Evolutionary conservation across 2,329 filamentous ascomycete species (phyloP).

Genomic region (Cladosporium cucumerinum): DNA sequence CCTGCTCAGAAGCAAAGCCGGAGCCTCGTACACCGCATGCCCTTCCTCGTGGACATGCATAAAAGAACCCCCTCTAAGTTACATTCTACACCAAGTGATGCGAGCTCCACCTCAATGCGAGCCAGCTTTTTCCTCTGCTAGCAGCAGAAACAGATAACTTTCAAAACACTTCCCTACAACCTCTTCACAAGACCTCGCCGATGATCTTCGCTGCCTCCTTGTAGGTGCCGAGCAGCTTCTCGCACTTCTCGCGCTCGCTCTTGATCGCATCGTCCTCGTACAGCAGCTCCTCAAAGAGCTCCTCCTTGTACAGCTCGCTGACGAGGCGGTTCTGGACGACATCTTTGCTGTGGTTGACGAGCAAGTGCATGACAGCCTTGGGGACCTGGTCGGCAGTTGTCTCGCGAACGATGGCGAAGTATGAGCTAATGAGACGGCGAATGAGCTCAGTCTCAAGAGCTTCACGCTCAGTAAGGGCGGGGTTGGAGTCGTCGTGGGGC

Average conservation of each 20-base stretch:
- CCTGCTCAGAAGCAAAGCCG: not conserved
- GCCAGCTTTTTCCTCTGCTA: not conserved
- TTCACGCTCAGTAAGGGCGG: constrained; percentile 89
- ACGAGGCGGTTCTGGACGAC: constrained; percentile 96
- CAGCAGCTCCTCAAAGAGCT: constrained; percentile 83
- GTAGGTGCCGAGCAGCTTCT: constrained; percentile 91
- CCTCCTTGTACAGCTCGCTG: constrained; percentile 90
- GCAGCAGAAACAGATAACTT: not conserved
- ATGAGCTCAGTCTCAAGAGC: constrained; percentile 97
- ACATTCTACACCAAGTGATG: constrained; percentile 1
- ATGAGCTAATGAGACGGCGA: constrained; percentile 90
- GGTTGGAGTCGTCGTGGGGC: constrained; percentile 35
- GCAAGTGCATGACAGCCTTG: constrained; percentile 96
- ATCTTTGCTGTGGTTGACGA: constrained; percentile 98
- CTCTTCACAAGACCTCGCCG: constrained; percentile 78
- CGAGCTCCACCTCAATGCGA: not conserved
- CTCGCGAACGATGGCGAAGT: constrained; percentile 98
- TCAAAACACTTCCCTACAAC: not conserved
- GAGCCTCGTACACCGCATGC: not conserved
- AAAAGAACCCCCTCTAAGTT: not conserved
- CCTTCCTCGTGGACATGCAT: not conserved
- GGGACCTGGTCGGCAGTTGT: constrained; percentile 98
- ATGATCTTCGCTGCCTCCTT: constrained; percentile 98
- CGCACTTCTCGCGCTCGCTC: constrained; percentile 96
- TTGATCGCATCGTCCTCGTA: constrained; percentile 98